Conservation (phyloP, 176 grass and related monocot species). For the Oryza brachyantha region DNA sequence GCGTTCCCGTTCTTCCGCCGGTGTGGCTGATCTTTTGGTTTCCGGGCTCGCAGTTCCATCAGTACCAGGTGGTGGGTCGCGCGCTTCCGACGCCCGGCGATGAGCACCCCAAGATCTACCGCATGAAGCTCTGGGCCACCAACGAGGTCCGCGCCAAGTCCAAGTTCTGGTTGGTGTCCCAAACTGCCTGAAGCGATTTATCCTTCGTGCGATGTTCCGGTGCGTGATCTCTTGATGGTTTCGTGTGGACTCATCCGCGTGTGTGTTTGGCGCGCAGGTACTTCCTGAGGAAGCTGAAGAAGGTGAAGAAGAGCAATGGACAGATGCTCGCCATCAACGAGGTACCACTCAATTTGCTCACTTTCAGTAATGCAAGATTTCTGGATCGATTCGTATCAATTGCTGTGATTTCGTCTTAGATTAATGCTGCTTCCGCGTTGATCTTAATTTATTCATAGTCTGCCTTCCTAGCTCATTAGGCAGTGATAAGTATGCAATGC, state of each 20-base stretch:
- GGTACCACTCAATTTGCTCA: constrained; percentile 25
- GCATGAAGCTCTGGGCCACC: constrained; percentile 98
- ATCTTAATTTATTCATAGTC: neutral
- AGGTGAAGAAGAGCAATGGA: constrained; percentile 95
- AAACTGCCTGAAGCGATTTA: neutral
- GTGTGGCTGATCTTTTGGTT: neutral
- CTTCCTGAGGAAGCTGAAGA: constrained; percentile 95
- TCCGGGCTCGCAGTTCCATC: constrained; percentile 67
- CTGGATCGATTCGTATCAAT: no score
- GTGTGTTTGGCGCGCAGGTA: constrained; percentile 58
- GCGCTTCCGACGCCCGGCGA: constrained; percentile 70
- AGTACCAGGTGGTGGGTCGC: constrained; percentile 98
- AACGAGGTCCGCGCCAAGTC: constrained; percentile 94
- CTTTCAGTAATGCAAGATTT: neutral
- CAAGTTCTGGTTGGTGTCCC: constrained; percentile 73
- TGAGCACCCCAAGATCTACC: constrained; percentile 93
- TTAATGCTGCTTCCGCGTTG: neutral
- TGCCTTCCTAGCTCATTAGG: neutral
- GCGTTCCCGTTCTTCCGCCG: neutral
- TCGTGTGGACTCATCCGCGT: neutral
- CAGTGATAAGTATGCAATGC: neutral
- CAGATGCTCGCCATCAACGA: constrained; percentile 87
- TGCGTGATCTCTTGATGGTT: neutral
- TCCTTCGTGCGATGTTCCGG: neutral
- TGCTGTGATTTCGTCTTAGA: neutral